Evolutionary conservation across 768 basidiomycete genomes (phyloP), one percentile per base, ranked within the genome.

Genomic region (Trametopsis cervina): DNA sequence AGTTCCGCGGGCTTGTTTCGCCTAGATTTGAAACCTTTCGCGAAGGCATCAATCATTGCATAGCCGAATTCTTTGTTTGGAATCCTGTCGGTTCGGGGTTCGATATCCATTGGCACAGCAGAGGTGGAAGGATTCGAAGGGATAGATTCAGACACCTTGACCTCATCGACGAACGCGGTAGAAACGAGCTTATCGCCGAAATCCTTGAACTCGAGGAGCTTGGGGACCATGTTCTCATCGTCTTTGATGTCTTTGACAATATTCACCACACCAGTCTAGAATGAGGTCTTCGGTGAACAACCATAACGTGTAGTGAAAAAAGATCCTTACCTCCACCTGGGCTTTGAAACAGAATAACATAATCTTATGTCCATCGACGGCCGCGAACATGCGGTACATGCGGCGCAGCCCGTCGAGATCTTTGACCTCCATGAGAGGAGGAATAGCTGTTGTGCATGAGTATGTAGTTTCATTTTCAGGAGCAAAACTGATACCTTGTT

Each of bases 1-100:
- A 92, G 83, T 65, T 95, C 92, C 0, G 93, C 91, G 5, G 91
- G 90, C 59, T 89, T 92, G 59, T 80, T 83, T 23, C 81, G 75
- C 37, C 85, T 78, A 2, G 76, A 73, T 61, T 82, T 83, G 70
- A 93, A 92, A 20, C 85, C 89, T 23, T 58, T 67, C 2, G 74
- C 64, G 64, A 94, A 93, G 0, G 85, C 85, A 46, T 89, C 85
- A 1, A 69, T 69, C 10, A 85, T 68, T 1, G 85, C 85, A 51
- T 89, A 85, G 3, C 69, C 55, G 60, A 88, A 88, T 4, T 78
- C 73, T 42, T 72, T 63, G 59, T 80, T 76, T 1, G 73, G 66
- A 10, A 62, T 65, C 51, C 63, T 67, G n/a, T 49, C 54, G 18
- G 39, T 21, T 3, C 35, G 27, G 33, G 33, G 9, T 23, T 11